phyloP scores from a whole-genome alignment of 352 stramenopile genomes.

The Peronospora destructor region DNA sequence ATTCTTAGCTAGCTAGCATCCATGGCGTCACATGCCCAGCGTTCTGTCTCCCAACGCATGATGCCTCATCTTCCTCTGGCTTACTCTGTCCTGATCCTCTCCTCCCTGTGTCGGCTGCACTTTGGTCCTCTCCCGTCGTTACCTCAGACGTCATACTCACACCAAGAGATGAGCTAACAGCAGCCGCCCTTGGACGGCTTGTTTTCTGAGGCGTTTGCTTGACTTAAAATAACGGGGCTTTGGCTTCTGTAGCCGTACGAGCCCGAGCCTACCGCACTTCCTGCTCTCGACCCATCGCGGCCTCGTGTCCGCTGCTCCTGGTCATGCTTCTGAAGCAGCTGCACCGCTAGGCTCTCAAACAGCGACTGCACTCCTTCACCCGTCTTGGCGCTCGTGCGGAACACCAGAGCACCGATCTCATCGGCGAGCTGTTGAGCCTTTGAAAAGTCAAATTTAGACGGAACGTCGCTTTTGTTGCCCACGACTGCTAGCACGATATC shows the following conservation, averaged over 20 bases:
- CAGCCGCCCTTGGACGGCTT: slow-evolving; percentile 32
- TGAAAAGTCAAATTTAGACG: slow-evolving; percentile 56
- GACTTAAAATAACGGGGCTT: slow-evolving; percentile 32
- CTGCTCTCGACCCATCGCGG: slow-evolving; percentile 39
- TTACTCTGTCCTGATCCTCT: slow-evolving; percentile 3
- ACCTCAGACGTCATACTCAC: slow-evolving; percentile 1
- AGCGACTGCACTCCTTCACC: slow-evolving; percentile 68
- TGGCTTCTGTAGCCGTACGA: slow-evolving; percentile 30
- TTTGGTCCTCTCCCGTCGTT: slow-evolving; percentile 1
- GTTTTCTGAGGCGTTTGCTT: slow-evolving; percentile 15
- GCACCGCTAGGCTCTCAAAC: slow-evolving; percentile 64
- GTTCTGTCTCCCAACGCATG: slow-evolving; percentile 9
- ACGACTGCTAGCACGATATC: slow-evolving; percentile 81
- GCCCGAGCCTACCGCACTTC: slow-evolving; percentile 15
- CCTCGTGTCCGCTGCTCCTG: slow-evolving; percentile 44
- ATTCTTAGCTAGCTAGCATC: slow-evolving; percentile 26
- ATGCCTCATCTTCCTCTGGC: slow-evolving; percentile 8
- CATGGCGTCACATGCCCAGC: slow-evolving; percentile 12
- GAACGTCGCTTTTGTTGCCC: slow-evolving; percentile 77
- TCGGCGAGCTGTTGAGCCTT: slow-evolving; percentile 66
- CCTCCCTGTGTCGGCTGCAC: slow-evolving; percentile 2
- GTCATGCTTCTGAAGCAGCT: slow-evolving; percentile 74
- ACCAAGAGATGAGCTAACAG: slow-evolving; percentile 24
- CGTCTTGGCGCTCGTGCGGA: slow-evolving; percentile 75
- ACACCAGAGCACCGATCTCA: slow-evolving; percentile 79